Conservation (phyloP, 345 rosid genomes). For the Arabidopsis thaliana region DNA sequence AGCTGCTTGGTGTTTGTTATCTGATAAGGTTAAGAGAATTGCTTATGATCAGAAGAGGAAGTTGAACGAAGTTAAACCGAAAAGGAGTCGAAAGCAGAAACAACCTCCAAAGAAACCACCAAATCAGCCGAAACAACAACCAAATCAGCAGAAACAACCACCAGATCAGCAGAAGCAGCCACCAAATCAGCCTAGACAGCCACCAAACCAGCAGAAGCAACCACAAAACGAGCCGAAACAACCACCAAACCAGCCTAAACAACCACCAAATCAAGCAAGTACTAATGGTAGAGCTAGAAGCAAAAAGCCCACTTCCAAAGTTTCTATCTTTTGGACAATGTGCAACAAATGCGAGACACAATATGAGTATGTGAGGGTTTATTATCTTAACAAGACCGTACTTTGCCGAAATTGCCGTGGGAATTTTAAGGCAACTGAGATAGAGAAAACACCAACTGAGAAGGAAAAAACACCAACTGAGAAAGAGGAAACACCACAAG, state of each 20-base stretch:
- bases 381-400: conserved; percentile 69
- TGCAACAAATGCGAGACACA: conserved; percentile 74
- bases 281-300: conserved; percentile 38
- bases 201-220: neutral
- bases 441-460: conserved; percentile 51
- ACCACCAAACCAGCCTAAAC: neutral
- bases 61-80: conserved; percentile 44
- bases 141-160: neutral
- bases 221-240: neutral
- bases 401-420: conserved; percentile 70
- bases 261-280: conserved; percentile 19
- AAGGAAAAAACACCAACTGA: neutral
- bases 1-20: conserved; percentile 74
- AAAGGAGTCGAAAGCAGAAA: conserved; percentile 43
- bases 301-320: conserved; percentile 36
- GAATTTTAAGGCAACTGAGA: conserved; percentile 76
- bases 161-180: neutral
- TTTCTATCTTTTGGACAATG: conserved; percentile 77
- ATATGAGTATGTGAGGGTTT: conserved; percentile 68
- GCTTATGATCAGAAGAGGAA: conserved; percentile 73
- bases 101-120: conserved; percentile 10
- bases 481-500: conserved; percentile 24
- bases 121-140: neutral
- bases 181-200: neutral
- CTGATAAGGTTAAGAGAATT: conserved; percentile 70